Evolutionary conservation across 768 basidiomycete genomes (phyloP), one percentile per base, ranked within the genome.

Genomic region (Auricularia sp.): DNA sequence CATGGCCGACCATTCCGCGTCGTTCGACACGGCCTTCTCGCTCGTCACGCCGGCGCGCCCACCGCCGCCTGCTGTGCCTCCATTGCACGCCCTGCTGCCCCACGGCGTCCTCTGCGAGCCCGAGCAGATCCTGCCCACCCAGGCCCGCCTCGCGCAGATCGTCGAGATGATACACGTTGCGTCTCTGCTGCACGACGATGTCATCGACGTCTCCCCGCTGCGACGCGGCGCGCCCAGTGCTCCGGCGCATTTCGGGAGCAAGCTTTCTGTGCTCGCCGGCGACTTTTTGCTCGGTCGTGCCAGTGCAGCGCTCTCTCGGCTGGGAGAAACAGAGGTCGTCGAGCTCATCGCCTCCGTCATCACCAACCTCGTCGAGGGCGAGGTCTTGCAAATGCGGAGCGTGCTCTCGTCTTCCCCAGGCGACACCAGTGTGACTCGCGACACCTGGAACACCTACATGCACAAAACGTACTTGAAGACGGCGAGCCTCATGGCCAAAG

Each of bases 141-240:
- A 99, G 75, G 77, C 88, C 36, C 88, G 95, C 36, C 84, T 99
- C 39, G 96, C 95, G 3, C 93, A 96, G 71, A 95, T 99, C 54
- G 87, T 93, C 62, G 97, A 99, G 74, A 97, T 98, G 93, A 91
- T 99, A 60, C 93, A 98, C 72, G 89, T 98, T 66, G 95, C 97
- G 33, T 94, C 90, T 3, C 81, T 93, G 10, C 79, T 99, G 18
- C 96, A 98, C 73, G 92, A 98, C 79, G 88, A 90, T 70, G 93
- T 98, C 62, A 83, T 89, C 65, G 89, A 92, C 77, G 75, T 76
- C 66, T 84, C 89, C 1, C 79, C 86, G 7, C 82, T 92, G 5
- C 86, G 94, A 5, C 81, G 95, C 0, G 81, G 83, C 12, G 78
- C 79, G 3, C 81, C 87, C 23, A 83, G 84, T 23, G 91, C 91